Percentiles rank a stretch among this genome's conserved stretches.
phyloP scores from a whole-genome alignment of 805 yeast genomes.

The Metschnikowia drakensbergensis region DNA sequence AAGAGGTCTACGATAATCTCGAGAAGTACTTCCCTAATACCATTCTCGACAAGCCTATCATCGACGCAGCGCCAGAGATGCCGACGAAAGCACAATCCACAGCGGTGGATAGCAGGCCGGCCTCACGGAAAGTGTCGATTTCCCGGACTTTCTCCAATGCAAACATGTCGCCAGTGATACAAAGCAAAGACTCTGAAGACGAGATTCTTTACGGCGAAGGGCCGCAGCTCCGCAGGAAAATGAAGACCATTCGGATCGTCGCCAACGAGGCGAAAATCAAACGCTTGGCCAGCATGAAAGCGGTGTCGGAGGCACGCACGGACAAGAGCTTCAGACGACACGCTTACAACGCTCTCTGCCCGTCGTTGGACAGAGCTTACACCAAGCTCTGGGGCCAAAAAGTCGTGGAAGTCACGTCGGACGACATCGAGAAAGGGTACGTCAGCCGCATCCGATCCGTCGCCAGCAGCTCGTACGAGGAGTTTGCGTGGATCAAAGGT shows the following conservation, averaged over 20 bases:
- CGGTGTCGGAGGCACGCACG: constrained; percentile 8
- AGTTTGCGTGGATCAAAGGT: constrained; percentile 97
- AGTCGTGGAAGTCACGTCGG: constrained; percentile 84
- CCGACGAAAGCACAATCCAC: constrained; percentile 26
- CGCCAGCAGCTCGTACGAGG: constrained; percentile 62
- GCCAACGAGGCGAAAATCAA: constrained; percentile 76
- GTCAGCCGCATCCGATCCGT: constrained; percentile 63
- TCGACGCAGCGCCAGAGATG: constrained; percentile 62
- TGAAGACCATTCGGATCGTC: constrained; percentile 89
- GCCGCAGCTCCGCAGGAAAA: constrained; percentile 52
- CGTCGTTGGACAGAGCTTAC: constrained; percentile 56
- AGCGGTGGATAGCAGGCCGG: constrained; percentile 22
- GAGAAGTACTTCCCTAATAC: constrained; percentile 91
- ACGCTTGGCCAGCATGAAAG: constrained; percentile 26
- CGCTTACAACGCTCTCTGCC: constrained; percentile 1
- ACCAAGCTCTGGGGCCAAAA: constrained; percentile 98
- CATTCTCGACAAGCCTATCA: constrained; percentile 86
- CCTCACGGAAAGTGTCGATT: constrained; percentile 21
- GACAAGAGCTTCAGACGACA: constrained; percentile 1
- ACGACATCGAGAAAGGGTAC: constrained; percentile 57
- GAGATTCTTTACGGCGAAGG: constrained; percentile 36
- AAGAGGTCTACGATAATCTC: constrained; percentile 84
- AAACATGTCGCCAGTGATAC: constrained; percentile 33
- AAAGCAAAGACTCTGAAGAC: constrained; percentile 26
- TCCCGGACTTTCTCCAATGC: constrained; percentile 44